These are phyloP conservation scores for Suillus decipiens DNA, from an alignment of 768 basidiomycete species.

Conservation along the genomic window DNA sequence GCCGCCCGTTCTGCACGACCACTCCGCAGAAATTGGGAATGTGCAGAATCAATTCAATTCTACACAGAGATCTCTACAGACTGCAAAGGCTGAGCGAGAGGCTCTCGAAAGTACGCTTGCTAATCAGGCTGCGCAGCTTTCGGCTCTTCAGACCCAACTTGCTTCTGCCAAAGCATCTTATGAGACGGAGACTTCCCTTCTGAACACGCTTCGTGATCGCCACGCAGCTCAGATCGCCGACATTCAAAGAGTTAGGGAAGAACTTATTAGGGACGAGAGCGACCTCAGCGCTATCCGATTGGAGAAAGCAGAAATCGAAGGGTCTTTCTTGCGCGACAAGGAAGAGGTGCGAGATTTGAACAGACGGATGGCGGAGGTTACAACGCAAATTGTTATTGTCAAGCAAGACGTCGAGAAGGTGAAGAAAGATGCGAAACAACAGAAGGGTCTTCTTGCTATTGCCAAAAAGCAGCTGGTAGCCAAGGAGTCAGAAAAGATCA, in stretches of 20 bases:
- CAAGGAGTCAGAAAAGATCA: constrained; percentile 76
- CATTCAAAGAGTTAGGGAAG: constrained; percentile 70
- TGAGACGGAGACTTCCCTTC: constrained; percentile 77
- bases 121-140: constrained; percentile 72
- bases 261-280: constrained; percentile 88
- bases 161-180: constrained; percentile 81
- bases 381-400: constrained; percentile 66
- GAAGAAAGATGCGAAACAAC: constrained; percentile 94
- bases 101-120: constrained; percentile 65
- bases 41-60: constrained; percentile 81
- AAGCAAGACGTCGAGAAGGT: constrained; percentile 82
- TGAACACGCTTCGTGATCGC: constrained; percentile 70
- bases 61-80: constrained; percentile 70
- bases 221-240: constrained; percentile 65
- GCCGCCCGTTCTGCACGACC: constrained; percentile 62
- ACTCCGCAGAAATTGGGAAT: constrained; percentile 87
- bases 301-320: constrained; percentile 92
- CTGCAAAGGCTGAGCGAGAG: constrained; percentile 64
- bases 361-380: constrained; percentile 78
- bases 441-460: constrained; percentile 93
- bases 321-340: constrained; percentile 84
- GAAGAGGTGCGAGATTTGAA: constrained; percentile 90
- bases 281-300: constrained; percentile 86
- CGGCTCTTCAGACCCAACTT: constrained; percentile 81
- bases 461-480: constrained; percentile 90